Evolutionary conservation across 176 grass and related monocot species (phyloP).

Genomic region (Triticum dicoccoides): DNA sequence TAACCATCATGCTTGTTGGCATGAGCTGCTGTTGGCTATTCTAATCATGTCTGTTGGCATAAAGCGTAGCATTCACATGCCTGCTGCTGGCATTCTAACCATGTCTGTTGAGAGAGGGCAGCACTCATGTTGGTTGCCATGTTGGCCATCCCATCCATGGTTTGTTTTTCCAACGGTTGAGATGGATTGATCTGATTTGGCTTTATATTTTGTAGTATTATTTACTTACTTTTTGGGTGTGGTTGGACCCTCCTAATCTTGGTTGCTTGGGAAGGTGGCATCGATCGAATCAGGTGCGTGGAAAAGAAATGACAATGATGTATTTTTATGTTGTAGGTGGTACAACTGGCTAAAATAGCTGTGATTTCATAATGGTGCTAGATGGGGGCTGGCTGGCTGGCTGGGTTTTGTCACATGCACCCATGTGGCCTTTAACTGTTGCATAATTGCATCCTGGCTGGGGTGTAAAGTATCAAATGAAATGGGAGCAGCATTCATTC

Average conservation of each 20-base stretch:
- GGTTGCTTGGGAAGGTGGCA: constrained; percentile 42
- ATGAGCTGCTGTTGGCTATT: constrained; percentile 1
- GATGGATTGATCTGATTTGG: constrained; percentile 15
- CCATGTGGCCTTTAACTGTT: constrained; percentile 8
- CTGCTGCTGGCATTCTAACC: background rate
- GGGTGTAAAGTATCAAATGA: background rate
- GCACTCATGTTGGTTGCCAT: background rate
- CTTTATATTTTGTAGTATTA: background rate
- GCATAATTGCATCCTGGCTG: background rate
- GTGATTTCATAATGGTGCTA: background rate
- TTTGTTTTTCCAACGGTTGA: background rate
- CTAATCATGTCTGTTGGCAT: constrained; percentile 22
- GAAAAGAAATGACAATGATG: constrained; percentile 12
- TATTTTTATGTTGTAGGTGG: background rate
- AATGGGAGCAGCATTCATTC: background rate
- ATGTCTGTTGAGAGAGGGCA: background rate
- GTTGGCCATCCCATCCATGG: background rate
- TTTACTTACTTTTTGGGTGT: background rate
- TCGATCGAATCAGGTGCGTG: constrained; percentile 23
- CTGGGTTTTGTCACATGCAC: constrained; percentile 2
- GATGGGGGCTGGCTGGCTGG: background rate
- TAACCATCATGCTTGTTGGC: constrained; percentile 3
- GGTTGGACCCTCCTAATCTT: constrained; percentile 41
- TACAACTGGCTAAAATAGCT: background rate
- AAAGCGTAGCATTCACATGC: background rate